These are phyloP conservation scores for Metarhizium anisopliae DNA, from an alignment of 2,329 filamentous ascomycete species.

Conservation along the genomic window DNA sequence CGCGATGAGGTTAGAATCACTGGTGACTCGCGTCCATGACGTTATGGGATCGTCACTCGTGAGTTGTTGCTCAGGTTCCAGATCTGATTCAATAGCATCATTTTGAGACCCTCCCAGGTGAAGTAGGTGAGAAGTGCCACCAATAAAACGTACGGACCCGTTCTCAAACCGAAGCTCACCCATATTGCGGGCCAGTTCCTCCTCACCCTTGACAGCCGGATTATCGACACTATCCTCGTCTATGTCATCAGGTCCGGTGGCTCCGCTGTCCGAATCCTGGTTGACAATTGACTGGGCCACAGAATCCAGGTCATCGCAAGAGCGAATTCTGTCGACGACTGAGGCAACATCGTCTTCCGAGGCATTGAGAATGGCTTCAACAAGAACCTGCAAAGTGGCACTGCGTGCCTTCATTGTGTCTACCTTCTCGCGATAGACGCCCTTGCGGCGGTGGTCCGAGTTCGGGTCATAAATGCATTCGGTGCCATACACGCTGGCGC, in stretches of 20 bases:
- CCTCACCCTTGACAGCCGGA: conserved; percentile 50
- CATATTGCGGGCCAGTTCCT: conserved; percentile 85
- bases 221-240: conserved; percentile 31
- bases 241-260: conserved; percentile 24
- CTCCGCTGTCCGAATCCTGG: conserved; percentile 21
- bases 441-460: conserved; percentile 91
- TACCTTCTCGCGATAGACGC: conserved; percentile 90
- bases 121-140: conserved; percentile 88
- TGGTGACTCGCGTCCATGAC: conserved; percentile 82
- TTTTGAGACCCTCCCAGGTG: conserved; percentile 52
- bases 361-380: conserved; percentile 87
- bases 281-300: conserved; percentile 46
- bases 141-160: conserved; percentile 82
- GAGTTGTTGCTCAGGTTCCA: conserved; percentile 35
- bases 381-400: conserved; percentile 82
- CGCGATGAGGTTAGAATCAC: conserved; percentile 67
- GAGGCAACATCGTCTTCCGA: conserved; percentile 76
- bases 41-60: conserved; percentile 60
- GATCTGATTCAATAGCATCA: conserved; percentile 26
- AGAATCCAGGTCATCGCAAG: conserved; percentile 60
- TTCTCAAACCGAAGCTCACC: conserved; percentile 82
- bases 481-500: conserved; percentile 83
- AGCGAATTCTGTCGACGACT: conserved; percentile 79
- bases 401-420: conserved; percentile 81
- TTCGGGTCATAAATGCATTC: conserved; percentile 93